Evolutionary conservation across 352 stramenopile genomes (phyloP), one percentile per base, ranked within the genome.

Genomic region (Elongisporangium senticosum): DNA sequence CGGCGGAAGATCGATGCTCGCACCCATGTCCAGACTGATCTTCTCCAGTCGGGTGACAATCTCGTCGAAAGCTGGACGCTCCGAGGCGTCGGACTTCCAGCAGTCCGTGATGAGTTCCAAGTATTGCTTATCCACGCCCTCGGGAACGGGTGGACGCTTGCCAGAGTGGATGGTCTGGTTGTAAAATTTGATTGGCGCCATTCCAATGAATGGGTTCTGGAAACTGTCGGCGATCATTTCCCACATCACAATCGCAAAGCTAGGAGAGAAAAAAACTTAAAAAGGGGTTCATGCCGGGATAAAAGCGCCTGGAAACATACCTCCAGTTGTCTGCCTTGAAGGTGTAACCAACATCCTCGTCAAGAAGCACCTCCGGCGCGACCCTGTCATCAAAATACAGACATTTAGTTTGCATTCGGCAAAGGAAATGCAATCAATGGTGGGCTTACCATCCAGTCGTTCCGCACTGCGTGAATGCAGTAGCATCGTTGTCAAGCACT

Each of bases 301-400:
- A 39, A 39, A 20, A 19, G 7, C 51, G 0, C 3, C 33, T 15
- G 15, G 28, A 20, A 7, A 51, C 65, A 40, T 64, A 95, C 85
- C 85, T 95, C 84, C 86, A 95, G 59, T 94, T 95, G 69, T 95
- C 86, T 21, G 86, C 86, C 64, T 94, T 95, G 70, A 95, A 92
- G 7, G 86, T 87, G 62, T 95, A 95, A 20, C 86, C 86, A 51
- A 94, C 60, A 48, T 95, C 86, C 83, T 95, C 86, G 37, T 95
- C 86, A 24, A 95, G 65, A 23, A 95, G 43, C 50, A 95, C 86
- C 62, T 95, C 86, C n/a, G 86, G 86, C 14, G 86, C 86, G 67
- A 95, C 85, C 86, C 86, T 95, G 54, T 6, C 53, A n/a, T n/a
- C 55, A 40, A 22, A 58, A 43, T 0, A 58, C 33, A 58, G 21